A percentile compares a stretch with the other conserved stretches of the same genome.
Conservation (phyloP, 805 yeast species). For the Yarrowia porcina region DNA sequence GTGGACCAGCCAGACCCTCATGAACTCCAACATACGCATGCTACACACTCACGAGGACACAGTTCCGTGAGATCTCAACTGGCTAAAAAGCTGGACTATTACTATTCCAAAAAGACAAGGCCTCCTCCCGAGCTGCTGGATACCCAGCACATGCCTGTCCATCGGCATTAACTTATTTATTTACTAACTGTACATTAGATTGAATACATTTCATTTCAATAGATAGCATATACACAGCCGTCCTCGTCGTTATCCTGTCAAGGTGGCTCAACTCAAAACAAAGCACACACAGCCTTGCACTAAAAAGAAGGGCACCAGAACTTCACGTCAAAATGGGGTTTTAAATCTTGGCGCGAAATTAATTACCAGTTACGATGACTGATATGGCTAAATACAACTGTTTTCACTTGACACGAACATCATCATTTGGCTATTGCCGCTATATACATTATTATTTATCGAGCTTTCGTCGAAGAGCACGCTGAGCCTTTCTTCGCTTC, state of each 20-base stretch:
- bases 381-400: no score
- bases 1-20: neutral
- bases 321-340: neutral
- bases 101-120: conserved; percentile 14
- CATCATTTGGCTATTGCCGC: conserved; percentile 22
- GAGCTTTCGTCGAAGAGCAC: conserved; percentile 44
- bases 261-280: neutral
- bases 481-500: conserved; percentile 93
- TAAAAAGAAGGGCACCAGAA: neutral
- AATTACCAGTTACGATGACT: no score
- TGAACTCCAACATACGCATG: neutral
- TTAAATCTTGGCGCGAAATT: neutral
- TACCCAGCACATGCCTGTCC: conserved; percentile 16
- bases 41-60: neutral
- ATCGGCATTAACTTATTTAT: conserved; percentile 22
- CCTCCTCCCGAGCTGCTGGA: conserved; percentile 17
- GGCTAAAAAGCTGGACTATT: conserved; percentile 11
- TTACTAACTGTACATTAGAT: conserved; percentile 19
- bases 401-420: no score
- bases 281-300: no score
- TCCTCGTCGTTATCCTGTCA: neutral
- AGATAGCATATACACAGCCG: neutral
- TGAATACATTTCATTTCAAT: neutral
- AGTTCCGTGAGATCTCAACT: neutral
- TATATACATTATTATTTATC: conserved; percentile 31